A percentile compares a stretch with the other conserved stretches of the same genome.
phyloP scores from a whole-genome alignment of 129 eudicot genomes.

The Erigeron canadensis region DNA sequence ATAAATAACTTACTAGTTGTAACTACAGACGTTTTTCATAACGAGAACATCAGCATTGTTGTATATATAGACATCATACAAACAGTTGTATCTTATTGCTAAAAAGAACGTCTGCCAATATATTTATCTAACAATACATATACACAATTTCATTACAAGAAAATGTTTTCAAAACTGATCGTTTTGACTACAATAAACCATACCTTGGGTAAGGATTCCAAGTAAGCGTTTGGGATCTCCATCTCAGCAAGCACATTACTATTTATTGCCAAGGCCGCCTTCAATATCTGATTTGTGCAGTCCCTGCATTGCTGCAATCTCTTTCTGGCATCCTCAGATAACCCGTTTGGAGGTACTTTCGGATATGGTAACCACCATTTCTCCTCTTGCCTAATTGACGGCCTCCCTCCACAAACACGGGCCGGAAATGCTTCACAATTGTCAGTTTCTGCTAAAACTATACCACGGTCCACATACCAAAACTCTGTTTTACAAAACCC shows the following conservation, averaged over 20 bases:
- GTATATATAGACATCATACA: background rate
- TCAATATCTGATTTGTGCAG: slow-evolving; percentile 76
- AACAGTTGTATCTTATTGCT: background rate
- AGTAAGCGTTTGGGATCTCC: slow-evolving; percentile 70
- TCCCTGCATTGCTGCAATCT: slow-evolving; percentile 72
- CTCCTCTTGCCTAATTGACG: slow-evolving; percentile 76
- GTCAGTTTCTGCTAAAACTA: slow-evolving; percentile 43
- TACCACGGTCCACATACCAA: slow-evolving; percentile 79
- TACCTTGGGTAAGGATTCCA: slow-evolving; percentile 77
- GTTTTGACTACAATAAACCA: background rate
- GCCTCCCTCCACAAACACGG: slow-evolving; percentile 44
- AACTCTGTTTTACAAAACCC: slow-evolving; percentile 69
- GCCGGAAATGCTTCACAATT: slow-evolving; percentile 39
- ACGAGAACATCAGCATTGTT: background rate
- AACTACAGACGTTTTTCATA: background rate
- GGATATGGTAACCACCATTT: slow-evolving; percentile 91
- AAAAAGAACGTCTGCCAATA: background rate
- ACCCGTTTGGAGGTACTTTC: slow-evolving; percentile 63
- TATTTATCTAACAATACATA: background rate
- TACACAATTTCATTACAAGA: background rate
- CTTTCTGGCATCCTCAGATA: slow-evolving; percentile 71
- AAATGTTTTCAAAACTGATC: background rate
- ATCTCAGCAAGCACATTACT: slow-evolving; percentile 75
- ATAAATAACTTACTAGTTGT: background rate
- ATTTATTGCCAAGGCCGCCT: slow-evolving; percentile 78